Base-by-base conservation (phyloP, 768 basidiomycete species). In the Punctularia strigosozonata region DNA sequence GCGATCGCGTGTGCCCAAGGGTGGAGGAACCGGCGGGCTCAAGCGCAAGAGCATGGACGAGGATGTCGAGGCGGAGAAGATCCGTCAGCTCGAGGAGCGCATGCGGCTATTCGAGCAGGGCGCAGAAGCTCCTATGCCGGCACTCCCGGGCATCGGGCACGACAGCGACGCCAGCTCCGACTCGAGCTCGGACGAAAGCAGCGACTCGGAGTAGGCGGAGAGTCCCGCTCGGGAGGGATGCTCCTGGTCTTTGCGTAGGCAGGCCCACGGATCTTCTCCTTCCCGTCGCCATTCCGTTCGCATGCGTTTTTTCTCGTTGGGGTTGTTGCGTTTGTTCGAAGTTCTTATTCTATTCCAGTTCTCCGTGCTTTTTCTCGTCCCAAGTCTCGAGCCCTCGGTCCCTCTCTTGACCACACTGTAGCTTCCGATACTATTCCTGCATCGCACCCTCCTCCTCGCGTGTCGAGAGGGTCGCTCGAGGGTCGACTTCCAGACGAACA, bases 41-140 rank as follows among this genome's bases (percentile, higher is more conserved):
- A 89, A 91, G 58, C 79, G 90, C 42, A 90, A 91, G 70, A 87
- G 83, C 54, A 92, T 97, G 86, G 90, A 97, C 54, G 91, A 98
- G 63, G 86, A 89, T 47, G 83, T 82, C 24, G 94, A 99, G 62
- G 83, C 87, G 6, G 90, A 89, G 65, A 89, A 92, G 67, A 99
- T 99, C 53, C 75, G 83, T 37, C 71, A 77, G 57, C 70, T 99
- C 31, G 94, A 99, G 60, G 80, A 80, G 50, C 79, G 88, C 45
- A 80, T 97, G 66, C 70, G 74, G 21, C 69, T 86, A 22, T 92
- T 98, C 56, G 82, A 90, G 35, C 66, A 75, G 44, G 67, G 67
- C 25, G 62, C 65, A 30, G 64, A 62, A 36, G 64, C 58, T 28
- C 52, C 57, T 7, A 44, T 56, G 15, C 46, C 61, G 5, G 50